Base-by-base conservation (phyloP, 1,284 basidiomycete genomes). In the Fistulinella cinereoalba region DNA sequence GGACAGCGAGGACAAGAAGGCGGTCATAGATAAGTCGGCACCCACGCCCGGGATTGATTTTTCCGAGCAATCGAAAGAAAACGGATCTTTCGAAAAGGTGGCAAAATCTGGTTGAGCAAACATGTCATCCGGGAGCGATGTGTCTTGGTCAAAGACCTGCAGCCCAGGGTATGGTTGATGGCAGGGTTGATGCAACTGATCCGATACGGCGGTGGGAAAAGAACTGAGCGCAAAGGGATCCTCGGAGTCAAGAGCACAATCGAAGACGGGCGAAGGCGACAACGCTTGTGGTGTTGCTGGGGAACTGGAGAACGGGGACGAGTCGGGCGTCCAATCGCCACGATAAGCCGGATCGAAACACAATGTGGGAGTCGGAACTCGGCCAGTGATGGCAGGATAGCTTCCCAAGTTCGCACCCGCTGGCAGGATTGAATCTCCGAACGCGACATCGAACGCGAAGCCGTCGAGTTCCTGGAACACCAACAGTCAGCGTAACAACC, bases 131-230 rank as follows among this genome's bases (percentile, higher is more conserved):
- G 37, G 23, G 13, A 60, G 21, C n/a, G 40, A 12, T 31, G 52
- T 43, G n/a, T 52, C 51, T 10, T 50, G 53, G 50, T 46, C 46
- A 13, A 58, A 68, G 38, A 51, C 37, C 41, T 51, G 46, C 41
- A 65, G 47, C 24, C 41, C 47, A 12, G 51, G 15, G 38, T 62
- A 67, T 8, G 43, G 58, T 43, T 51, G 51, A 23, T 34, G 41
- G 33, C 53, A 62, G 22, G 52, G 22, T 7, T 44, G 58, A 16
- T 32, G 31, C 6, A 52, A 37, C 3, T 44, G 57, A 15, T 51
- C 52, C 37, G 58, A 61, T 50, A 72, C 59, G 64, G 77, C 75
- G 56, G 79, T 70, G 69, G n/a, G n/a, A n/a, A 80, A 84, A 44
- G 72, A 63, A 58, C 64, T 67, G 50, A 77, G 72, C 41, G 70